Percentiles rank a stretch among this genome's conserved stretches.
Evolutionary conservation across 306 rosid species (phyloP).

Genomic region (Citrullus colocynthis): DNA sequence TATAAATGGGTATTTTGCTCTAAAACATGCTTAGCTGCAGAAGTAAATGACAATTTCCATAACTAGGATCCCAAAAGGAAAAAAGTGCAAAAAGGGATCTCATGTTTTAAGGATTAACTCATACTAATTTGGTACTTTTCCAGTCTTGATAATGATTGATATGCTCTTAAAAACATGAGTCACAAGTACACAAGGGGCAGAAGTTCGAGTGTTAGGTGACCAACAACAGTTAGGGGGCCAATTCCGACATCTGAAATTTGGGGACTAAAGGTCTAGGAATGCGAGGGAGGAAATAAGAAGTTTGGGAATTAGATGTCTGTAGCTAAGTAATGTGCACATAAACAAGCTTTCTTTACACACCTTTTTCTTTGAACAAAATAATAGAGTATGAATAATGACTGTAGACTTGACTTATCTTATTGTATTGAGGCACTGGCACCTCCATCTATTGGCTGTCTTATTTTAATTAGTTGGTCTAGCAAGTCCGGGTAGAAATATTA

Average conservation of each 20-base stretch:
- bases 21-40: neutral
- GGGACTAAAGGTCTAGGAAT: neutral
- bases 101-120: neutral
- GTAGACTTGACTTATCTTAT: neutral
- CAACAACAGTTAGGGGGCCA: neutral
- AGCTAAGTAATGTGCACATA: neutral
- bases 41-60: neutral
- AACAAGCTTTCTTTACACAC: neutral
- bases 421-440: neutral
- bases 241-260: neutral
- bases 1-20: neutral
- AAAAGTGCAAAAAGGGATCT: neutral
- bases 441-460: neutral
- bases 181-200: neutral
- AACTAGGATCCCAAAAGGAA: neutral
- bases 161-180: neutral
- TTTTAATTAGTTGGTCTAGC: neutral
- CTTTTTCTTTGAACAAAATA: neutral
- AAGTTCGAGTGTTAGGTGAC: neutral
- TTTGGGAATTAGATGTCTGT: neutral
- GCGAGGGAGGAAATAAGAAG: neutral
- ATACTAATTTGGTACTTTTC: neutral
- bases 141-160: neutral
- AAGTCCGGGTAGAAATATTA: neutral
- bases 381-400: neutral